Evolutionary conservation across 1,139 yeast species (phyloP), one percentile per base, ranked within the genome.

Genomic region (Spathaspora sp.): DNA sequence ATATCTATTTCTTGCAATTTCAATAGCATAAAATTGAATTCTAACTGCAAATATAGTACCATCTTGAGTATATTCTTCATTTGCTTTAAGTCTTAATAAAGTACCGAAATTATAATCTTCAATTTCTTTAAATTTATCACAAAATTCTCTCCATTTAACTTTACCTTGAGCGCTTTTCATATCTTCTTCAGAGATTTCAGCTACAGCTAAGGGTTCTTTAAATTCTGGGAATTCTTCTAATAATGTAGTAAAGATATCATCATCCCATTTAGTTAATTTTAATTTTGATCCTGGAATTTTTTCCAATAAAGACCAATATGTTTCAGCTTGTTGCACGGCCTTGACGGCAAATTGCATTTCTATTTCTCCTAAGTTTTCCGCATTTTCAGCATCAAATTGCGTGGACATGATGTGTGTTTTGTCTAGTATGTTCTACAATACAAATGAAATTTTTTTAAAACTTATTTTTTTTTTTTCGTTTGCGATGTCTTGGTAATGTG

Each of bases 41-140:
- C 97, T 82, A 48, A 91, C 95, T 23, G 82, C 97, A 59, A 93
- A 93, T 47, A 91, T 87, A 39, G 98, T 88, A 48, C 87, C 84
- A 44, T 83, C 81, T 68, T 93, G 90, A 42, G 82, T 80, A 67
- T 95, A 95, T 66, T 89, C 97, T 33, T 76, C 84, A 43, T 71
- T 65, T 37, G 86, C 67, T 55, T 81, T 83, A 38, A 80, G 70
- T 74, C 99, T 85, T 61, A 95, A 74, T 58, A 95, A 75, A 23
- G 99, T 90, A 51, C 99, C 99, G 63, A 95, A 93, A 72, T 95
- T 95, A 72, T 80, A 95, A 68, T 95, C 99, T 53, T 88, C 95
- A 51, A 86, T 68, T 50, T 84, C 81, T 60, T 90, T 95, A 71
- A 89, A 95, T 53, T 80, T 75, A 63, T 86, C 89, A 72, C 95